Conservation (phyloP, 1,284 basidiomycete species). For the Apiotrichum veenhuisii region DNA sequence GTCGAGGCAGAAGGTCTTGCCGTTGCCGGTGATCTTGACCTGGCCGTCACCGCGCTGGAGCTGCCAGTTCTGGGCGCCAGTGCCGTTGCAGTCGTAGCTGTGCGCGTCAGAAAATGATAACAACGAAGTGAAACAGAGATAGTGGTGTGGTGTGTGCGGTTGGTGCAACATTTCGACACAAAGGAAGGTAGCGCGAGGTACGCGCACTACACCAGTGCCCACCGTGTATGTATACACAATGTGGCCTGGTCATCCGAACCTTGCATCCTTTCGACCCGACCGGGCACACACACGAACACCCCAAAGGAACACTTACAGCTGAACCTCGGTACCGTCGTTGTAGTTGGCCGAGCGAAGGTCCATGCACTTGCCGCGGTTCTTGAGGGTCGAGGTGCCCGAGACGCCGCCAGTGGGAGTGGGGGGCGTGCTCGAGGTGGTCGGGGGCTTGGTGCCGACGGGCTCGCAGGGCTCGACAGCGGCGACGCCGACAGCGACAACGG, state of each 20-base stretch:
- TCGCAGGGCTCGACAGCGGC: conserved; percentile 9
- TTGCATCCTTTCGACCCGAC: no score
- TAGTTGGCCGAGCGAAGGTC: conserved; percentile 8
- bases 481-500: conserved; percentile 13
- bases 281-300: not conserved
- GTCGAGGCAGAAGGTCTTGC: conserved; percentile 36
- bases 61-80: conserved; percentile 15
- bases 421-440: not conserved
- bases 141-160: no score
- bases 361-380: conserved; percentile 28
- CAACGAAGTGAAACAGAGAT: not conserved
- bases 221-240: no score
- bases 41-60: conserved; percentile 4
- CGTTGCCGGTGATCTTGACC: conserved; percentile 23
- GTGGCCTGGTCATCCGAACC: no score
- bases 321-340: conserved; percentile 14
- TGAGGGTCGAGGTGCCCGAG: conserved; percentile 16
- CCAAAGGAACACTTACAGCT: conserved; percentile 3
- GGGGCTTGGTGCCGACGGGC: conserved; percentile 1
- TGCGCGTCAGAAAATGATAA: not conserved
- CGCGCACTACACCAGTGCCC: no score
- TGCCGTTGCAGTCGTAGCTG: conserved; percentile 23
- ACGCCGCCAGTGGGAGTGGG: conserved; percentile 8
- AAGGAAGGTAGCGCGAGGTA: no score
- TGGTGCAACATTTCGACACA: no score